Conservation (phyloP, 2,329 filamentous ascomycete genomes). For the Calonectria pseudoreteaudii region DNA sequence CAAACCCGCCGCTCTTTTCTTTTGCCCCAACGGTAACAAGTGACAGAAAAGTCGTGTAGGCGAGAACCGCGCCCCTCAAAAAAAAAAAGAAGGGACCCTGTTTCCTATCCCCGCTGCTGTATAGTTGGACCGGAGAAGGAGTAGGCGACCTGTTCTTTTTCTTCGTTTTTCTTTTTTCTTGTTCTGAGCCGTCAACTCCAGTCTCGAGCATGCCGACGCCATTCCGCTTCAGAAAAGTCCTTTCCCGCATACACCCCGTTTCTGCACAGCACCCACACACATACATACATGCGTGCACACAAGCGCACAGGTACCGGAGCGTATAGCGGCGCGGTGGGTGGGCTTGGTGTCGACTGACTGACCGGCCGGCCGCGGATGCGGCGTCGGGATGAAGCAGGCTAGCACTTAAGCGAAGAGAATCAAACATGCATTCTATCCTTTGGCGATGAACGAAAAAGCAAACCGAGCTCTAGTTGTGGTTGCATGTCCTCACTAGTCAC, state of each 20-base stretch:
- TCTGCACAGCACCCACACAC: not conserved
- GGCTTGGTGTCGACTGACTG: not conserved
- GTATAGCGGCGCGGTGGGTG: constrained; percentile 4
- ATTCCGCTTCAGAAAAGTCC: constrained; percentile 10
- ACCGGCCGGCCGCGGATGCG: not conserved
- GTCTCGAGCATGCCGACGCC: not conserved
- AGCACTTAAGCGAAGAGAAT: constrained; percentile 17
- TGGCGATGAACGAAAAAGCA: constrained; percentile 8
- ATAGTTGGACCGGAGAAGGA: not conserved
- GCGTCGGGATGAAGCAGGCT: constrained; percentile 23
- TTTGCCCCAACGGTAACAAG: not conserved
- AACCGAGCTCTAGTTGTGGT: not conserved
- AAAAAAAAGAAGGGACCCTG: not conserved
- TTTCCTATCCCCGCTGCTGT: not conserved
- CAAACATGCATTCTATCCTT: not conserved
- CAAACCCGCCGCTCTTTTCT: not conserved
- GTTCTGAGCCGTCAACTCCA: not conserved
- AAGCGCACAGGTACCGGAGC: not conserved
- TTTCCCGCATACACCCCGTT: not conserved
- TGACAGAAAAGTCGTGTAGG: not conserved
- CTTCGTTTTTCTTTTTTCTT: not conserved
- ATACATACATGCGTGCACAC: not conserved
- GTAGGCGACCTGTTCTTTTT: not conserved
- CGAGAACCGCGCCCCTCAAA: constrained; percentile 1
- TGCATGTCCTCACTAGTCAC: not conserved